These are phyloP conservation scores for Raphanus sativus DNA, from an alignment of 345 rosid genomes.

Conservation along the genomic window DNA sequence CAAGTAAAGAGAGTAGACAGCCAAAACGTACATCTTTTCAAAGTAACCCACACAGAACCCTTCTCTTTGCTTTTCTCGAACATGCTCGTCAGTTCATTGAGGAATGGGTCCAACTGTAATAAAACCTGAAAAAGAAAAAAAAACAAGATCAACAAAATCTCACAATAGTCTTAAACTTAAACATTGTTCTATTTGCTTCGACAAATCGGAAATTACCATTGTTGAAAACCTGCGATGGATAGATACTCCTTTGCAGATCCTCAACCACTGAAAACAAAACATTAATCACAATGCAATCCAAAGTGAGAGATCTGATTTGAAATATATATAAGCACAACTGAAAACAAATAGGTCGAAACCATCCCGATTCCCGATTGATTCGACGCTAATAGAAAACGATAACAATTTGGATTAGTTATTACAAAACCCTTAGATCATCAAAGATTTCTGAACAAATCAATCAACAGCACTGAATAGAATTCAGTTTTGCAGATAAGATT, in stretches of 20 bases:
- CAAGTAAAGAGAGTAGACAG: background rate
- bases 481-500: background rate
- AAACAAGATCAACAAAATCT: background rate
- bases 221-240: background rate
- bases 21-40: conserved; percentile 85
- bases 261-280: background rate
- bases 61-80: conserved; percentile 74
- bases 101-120: conserved; percentile 82
- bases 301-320: no score
- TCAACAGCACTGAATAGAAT: conserved; percentile 1
- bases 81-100: conserved; percentile 87
- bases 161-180: background rate
- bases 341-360: no score
- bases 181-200: no score
- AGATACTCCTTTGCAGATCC: conserved; percentile 16
- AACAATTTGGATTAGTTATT: background rate
- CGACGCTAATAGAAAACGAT: background rate
- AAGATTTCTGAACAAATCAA: conserved; percentile 15
- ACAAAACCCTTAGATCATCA: conserved; percentile 10
- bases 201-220: background rate
- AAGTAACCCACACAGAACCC: conserved; percentile 92
- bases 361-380: background rate
- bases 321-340: no score
- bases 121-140: conserved; percentile 49
- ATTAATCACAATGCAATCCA: conserved; percentile 11